Conservation (phyloP, 108 stramenopile genomes). For the Nitzschia palea region DNA sequence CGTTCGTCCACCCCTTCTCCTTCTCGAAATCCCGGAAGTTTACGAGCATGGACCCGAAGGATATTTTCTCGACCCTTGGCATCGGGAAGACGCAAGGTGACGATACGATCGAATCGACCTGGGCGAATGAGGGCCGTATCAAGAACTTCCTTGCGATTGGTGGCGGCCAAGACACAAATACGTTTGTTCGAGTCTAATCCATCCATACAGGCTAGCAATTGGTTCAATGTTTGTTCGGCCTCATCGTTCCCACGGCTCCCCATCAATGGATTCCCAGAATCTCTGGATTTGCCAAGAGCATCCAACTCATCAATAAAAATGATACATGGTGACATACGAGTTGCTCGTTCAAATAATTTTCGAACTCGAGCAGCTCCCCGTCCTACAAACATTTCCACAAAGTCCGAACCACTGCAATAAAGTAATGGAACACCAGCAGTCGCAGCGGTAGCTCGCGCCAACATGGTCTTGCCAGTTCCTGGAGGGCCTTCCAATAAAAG, state of each 20-base stretch:
- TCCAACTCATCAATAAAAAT: constrained; percentile 91
- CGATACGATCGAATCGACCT: constrained; percentile 94
- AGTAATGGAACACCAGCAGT: constrained; percentile 83
- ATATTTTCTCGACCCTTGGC: constrained; percentile 76
- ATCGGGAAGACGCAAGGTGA: constrained; percentile 82
- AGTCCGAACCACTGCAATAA: constrained; percentile 83
- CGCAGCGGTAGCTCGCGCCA: constrained; percentile 85
- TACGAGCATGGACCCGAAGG: constrained; percentile 83
- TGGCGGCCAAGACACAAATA: constrained; percentile 88
- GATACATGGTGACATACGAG: constrained; percentile 66
- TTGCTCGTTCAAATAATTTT: constrained; percentile 79
- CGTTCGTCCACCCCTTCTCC: constrained; percentile 57
- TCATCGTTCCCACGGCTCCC: constrained; percentile 75
- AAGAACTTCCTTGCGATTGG: constrained; percentile 81
- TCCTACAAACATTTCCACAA: constrained; percentile 89
- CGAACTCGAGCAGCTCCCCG: constrained; percentile 92
- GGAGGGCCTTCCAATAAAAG: constrained; percentile 71
- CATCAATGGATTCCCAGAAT: constrained; percentile 40
- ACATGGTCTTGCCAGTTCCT: constrained; percentile 76
- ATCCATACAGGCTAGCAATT: constrained; percentile 87
- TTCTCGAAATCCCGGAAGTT: constrained; percentile 78
- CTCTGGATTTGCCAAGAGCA: constrained; percentile 81
- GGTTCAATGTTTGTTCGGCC: constrained; percentile 90
- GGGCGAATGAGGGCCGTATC: constrained; percentile 91
- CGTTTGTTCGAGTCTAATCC: constrained; percentile 70